Percentiles rank a stretch among this genome's conserved stretches.
Conservation (phyloP, 1,139 yeast species). For the Williopsis jadinii region DNA sequence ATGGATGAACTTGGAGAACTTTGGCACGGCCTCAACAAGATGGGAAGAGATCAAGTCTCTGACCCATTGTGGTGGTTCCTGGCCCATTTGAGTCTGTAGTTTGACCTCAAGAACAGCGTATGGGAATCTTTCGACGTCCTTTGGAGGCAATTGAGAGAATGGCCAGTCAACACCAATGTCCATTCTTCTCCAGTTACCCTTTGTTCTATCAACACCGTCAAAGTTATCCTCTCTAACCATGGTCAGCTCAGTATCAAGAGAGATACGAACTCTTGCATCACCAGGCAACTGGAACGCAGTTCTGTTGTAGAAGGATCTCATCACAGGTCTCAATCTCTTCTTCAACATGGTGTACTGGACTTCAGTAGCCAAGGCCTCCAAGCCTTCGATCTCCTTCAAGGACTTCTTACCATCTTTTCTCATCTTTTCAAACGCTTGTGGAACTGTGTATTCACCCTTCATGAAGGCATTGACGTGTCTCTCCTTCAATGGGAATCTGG, state of each 20-base stretch:
- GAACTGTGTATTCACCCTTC: conserved; percentile 77
- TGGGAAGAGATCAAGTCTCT: conserved; percentile 87
- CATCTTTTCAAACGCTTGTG: conserved; percentile 86
- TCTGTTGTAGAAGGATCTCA: conserved; percentile 93
- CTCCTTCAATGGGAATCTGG: conserved; percentile 88
- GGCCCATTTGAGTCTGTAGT: conserved; percentile 94
- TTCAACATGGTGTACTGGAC: conserved; percentile 84
- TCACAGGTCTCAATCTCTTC: conserved; percentile 83
- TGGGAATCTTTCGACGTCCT: conserved; percentile 88
- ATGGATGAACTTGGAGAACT: conserved; percentile 93
- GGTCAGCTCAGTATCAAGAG: conserved; percentile 89
- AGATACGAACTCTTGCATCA: conserved; percentile 96
- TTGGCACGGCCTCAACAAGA: conserved; percentile 95
- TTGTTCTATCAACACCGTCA: conserved; percentile 86
- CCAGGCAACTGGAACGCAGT: conserved; percentile 99
- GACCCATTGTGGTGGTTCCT: conserved; percentile 98
- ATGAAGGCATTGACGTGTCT: conserved; percentile 81
- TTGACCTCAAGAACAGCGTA: conserved; percentile 96
- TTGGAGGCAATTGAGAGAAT: conserved; percentile 73
- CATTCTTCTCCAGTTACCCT: conserved; percentile 95
- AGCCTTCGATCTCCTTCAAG: conserved; percentile 77
- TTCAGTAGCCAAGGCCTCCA: conserved; percentile 88
- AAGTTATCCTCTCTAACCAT: conserved; percentile 97
- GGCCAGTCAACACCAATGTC: conserved; percentile 98
- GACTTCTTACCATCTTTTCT: conserved; percentile 90